Evolutionary conservation across 805 yeast species (phyloP), one percentile per base, ranked within the genome.

Genomic region (Saccharomycopsis malanga): DNA sequence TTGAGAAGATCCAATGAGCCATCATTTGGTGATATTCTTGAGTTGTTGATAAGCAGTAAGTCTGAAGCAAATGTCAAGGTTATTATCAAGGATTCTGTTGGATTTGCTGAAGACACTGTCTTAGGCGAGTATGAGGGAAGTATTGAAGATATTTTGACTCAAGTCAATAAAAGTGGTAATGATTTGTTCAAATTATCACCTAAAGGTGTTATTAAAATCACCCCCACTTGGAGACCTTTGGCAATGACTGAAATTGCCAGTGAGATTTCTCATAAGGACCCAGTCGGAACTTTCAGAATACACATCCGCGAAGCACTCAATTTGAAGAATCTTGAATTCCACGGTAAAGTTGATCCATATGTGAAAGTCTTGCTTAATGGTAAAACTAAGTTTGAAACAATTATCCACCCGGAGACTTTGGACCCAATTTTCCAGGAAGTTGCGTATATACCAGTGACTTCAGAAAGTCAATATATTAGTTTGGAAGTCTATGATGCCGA

Each of bases 291-390:
- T 35, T 60, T 79, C 23, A 75, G 81, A 65, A 57, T 85, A 34
- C 79, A 77, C 56, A 56, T 85, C 42, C 71, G 79, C 49, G 64
- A 69, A 29, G 83, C 81, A 15, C 60, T 60, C 9, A 74, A 76
- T 35, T 63, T 80, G 55, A 67, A 72, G 55, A 61, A 79, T 55
- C 64, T 83, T 55, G 84, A 82, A 55, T 72, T 79, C 14, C 73
- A 83, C 43, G 91, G 93, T 47, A 76, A 73, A 48, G 79, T 83
- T 56, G 89, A 85, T 62, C 93, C 94, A 3, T 84, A 83, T 56
- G 77, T 81, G 34, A 71, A 75, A 50, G 70, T 83, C 7, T 57
- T 75, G 32, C 62, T 77, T 49, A 78, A 80, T 57, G 83, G 83
- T 54, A 75, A 74, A 58, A 58, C 75, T 34, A 71, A 70, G 51